phyloP scores from a whole-genome alignment of 1,284 basidiomycete species.

The Leccinum variabile region DNA sequence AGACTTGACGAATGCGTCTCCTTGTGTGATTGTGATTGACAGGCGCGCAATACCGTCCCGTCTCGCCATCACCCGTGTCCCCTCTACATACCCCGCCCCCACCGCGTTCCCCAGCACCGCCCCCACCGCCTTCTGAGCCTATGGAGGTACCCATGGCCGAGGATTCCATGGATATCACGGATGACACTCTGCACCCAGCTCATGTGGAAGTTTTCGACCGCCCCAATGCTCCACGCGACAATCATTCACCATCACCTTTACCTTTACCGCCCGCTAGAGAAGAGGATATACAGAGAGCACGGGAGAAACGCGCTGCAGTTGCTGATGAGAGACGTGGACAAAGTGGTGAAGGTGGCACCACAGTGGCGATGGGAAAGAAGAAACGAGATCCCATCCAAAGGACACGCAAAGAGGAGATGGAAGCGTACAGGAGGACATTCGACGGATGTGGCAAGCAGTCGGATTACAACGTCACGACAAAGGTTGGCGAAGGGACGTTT shows the following conservation, averaged over 20 bases:
- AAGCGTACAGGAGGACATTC: constrained; percentile 67
- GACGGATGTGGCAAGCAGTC: constrained; percentile 73
- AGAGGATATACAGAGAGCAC: constrained; percentile 22
- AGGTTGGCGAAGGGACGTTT: constrained; percentile 94
- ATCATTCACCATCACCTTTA: constrained; percentile 47
- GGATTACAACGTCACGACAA: constrained; percentile 82
- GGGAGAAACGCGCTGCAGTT: constrained; percentile 36
- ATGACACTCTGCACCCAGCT: constrained; percentile 36
- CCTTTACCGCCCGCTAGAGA: constrained; percentile 29
- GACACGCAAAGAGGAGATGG: constrained; percentile 63
- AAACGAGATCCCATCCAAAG: constrained; percentile 46
- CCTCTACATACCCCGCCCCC: constrained; percentile 28
- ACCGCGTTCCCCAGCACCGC: constrained; percentile 39
- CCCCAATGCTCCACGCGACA: constrained; percentile 46
- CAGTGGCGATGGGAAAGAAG: constrained; percentile 19
- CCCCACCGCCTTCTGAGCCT: constrained; percentile 46
- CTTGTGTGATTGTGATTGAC: constrained; percentile 7
- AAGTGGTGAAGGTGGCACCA: constrained; percentile 8
- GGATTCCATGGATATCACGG: constrained; percentile 23
- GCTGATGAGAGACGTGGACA: constrained; percentile 11
- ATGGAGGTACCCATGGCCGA: constrained; percentile 29
- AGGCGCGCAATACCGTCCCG: constrained; percentile 23
- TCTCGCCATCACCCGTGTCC: constrained; percentile 27
- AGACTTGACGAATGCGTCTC: neutral
- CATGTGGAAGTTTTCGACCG: constrained; percentile 35